Evolutionary conservation across 108 stramenopile genomes (phyloP).

Genomic region (Nitzschia inconspicua): DNA sequence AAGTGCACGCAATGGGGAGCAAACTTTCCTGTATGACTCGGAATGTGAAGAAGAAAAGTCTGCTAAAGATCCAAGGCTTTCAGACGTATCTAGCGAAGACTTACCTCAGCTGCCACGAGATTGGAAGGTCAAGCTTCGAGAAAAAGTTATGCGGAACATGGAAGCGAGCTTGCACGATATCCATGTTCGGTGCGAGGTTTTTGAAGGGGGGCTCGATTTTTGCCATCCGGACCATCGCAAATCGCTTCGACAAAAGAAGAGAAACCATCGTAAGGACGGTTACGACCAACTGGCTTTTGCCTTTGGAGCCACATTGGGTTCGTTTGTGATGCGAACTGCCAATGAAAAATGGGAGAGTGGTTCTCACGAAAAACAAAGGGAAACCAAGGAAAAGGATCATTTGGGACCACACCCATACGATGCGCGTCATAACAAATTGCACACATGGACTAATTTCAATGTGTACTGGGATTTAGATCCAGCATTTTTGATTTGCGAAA

Average conservation of each 20-base stretch:
- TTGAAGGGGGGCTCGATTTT: conserved; percentile 60
- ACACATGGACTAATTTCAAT: conserved; percentile 43
- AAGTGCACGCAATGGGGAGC: neutral
- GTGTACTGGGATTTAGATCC: conserved; percentile 83
- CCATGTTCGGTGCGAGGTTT: conserved; percentile 77
- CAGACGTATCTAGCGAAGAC: neutral
- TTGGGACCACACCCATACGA: conserved; percentile 46
- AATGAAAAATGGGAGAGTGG: conserved; percentile 49
- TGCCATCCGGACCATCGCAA: conserved; percentile 26
- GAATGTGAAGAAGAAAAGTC: conserved; percentile 15
- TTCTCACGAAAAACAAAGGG: conserved; percentile 31
- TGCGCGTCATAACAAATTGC: conserved; percentile 57
- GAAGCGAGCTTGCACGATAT: conserved; percentile 60
- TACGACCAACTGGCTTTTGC: conserved; percentile 69
- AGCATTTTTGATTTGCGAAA: conserved; percentile 63
- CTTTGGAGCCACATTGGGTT: conserved; percentile 59
- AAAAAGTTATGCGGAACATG: conserved; percentile 70
- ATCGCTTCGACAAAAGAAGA: neutral
- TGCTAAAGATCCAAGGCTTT: neutral
- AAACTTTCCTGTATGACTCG: neutral
- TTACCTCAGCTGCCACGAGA: conserved; percentile 40
- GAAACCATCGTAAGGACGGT: neutral
- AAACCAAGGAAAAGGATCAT: conserved; percentile 11
- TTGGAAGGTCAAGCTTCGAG: conserved; percentile 59
- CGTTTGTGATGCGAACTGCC: conserved; percentile 53